Percentiles rank a stretch among this genome's conserved stretches.
Conservation (phyloP, 1,284 basidiomycete genomes). For the Ganoderma boninense region DNA sequence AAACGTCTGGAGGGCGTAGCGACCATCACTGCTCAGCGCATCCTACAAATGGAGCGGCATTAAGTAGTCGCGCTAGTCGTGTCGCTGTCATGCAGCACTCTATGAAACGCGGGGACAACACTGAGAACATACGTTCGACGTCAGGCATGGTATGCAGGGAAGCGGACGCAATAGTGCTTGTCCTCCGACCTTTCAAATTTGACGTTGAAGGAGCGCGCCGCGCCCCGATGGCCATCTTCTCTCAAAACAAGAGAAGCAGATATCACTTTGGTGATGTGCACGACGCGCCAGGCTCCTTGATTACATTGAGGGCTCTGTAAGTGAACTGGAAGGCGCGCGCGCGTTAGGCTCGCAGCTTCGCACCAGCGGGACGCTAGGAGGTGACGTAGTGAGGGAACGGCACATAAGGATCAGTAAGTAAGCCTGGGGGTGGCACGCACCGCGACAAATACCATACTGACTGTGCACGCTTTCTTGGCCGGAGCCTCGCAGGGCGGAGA, state of each 20-base stretch:
- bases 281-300: neutral
- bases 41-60: no score
- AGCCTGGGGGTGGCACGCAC: neutral
- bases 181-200: neutral
- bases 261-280: neutral
- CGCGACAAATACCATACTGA: neutral
- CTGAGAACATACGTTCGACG: neutral
- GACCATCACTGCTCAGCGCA: no score
- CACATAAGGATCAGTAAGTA: neutral
- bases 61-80: no score
- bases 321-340: neutral
- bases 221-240: neutral
- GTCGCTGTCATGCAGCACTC: no score
- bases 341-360: neutral
- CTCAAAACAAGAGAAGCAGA: neutral
- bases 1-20: neutral
- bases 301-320: neutral
- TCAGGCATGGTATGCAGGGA: neutral
- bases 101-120: neutral
- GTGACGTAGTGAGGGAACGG: conserved; percentile 4
- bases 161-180: neutral
- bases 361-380: neutral
- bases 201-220: neutral
- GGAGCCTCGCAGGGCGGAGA: neutral
- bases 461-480: neutral